These are phyloP conservation scores for Fragilaria crotonensis DNA, from an alignment of 108 stramenopile genomes.

Conservation along the genomic window DNA sequence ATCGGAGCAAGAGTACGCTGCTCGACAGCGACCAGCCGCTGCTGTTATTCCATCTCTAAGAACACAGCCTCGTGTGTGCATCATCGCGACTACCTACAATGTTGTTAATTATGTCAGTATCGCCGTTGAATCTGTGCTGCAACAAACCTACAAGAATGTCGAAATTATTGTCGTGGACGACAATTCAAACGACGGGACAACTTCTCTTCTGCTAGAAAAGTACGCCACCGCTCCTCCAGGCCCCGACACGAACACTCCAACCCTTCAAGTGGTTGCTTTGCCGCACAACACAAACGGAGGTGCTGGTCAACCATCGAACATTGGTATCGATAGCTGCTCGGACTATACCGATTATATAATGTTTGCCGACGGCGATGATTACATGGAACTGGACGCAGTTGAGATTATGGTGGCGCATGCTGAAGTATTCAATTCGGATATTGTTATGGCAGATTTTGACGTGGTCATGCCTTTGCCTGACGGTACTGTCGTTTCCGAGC, in stretches of 20 bases:
- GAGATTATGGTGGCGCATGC: neutral
- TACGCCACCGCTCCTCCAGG: slow-evolving; percentile 1
- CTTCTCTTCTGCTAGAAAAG: neutral
- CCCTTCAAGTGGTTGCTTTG: slow-evolving; percentile 1
- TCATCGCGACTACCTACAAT: slow-evolving; percentile 3
- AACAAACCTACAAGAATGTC: neutral
- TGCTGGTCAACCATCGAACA: slow-evolving; percentile 3
- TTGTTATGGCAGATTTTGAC: slow-evolving; percentile 2
- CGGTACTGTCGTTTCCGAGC: neutral
- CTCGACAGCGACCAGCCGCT: neutral
- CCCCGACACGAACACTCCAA: neutral
- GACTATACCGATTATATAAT: slow-evolving; percentile 1
- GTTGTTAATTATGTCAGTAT: neutral
- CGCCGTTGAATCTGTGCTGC: neutral
- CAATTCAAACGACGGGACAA: slow-evolving; percentile 1
- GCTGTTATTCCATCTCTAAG: neutral
- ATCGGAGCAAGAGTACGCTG: neutral
- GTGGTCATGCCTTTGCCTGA: neutral
- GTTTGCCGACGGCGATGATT: slow-evolving; percentile 9
- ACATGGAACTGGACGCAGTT: slow-evolving; percentile 9
- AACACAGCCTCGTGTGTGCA: neutral
- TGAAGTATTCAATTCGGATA: neutral
- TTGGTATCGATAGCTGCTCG: slow-evolving; percentile 6
- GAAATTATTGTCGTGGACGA: slow-evolving; percentile 5
- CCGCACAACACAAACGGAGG: slow-evolving; percentile 7